Evolutionary conservation across 345 rosid genomes (phyloP).

Genomic region (Nasturtium officinale): DNA sequence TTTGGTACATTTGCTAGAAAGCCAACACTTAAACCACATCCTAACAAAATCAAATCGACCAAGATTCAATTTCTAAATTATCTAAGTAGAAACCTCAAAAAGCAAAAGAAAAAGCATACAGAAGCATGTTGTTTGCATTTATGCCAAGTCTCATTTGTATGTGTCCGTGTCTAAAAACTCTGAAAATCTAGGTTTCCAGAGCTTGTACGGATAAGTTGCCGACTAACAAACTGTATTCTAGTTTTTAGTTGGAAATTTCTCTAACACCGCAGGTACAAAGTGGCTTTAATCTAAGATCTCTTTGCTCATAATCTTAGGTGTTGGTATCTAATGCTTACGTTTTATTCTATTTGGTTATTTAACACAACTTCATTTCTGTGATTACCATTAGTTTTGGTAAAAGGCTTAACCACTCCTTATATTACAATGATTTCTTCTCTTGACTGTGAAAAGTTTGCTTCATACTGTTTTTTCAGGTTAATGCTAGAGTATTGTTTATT

Average conservation of each 20-base stretch:
- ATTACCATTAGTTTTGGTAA: not conserved
- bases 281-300: not conserved
- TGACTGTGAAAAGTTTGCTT: not conserved
- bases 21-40: not conserved
- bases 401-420: not conserved
- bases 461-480: conserved; percentile 59
- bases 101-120: not conserved
- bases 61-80: not conserved
- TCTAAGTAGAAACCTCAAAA: not conserved
- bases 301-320: not conserved
- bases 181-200: not conserved
- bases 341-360: conserved; percentile 2
- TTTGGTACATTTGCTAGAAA: conserved; percentile 1
- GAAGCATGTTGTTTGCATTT: not conserved
- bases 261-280: not conserved
- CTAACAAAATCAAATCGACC: not conserved
- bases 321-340: not conserved
- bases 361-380: not conserved
- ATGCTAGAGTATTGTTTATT: conserved; percentile 82
- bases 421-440: not conserved
- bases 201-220: not conserved
- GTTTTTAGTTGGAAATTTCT: not conserved
- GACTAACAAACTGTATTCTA: not conserved
- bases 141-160: conserved; percentile 7
- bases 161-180: not conserved